Base-by-base conservation (phyloP, 805 yeast genomes). In the Blastobotrys terrestris region DNA sequence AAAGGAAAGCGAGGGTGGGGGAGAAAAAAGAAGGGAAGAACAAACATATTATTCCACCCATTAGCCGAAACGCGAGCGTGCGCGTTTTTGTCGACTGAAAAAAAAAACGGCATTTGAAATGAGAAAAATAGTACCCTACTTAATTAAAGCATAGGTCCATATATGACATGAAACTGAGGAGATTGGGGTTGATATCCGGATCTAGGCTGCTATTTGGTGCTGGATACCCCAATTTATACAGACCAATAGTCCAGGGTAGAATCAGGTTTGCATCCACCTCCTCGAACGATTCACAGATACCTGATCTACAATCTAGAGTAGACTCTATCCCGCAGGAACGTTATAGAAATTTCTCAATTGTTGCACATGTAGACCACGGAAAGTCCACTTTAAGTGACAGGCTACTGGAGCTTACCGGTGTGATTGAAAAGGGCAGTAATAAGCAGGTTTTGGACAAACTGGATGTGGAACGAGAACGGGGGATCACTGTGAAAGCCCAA, bases 401-500 rank as follows among this genome's bases (percentile, higher is more conserved):
- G 48, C 72, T 92, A 31, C 71, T 92, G 22, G 97, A 94, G 63
- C 67, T 88, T 45, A 94, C 98, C 0, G 92, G 94, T 0, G 97
- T 92, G 1, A 87, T 92, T 22, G 78, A 85, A 52, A 80, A 87
- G 0, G 89, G 90, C 1, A 59, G 63, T 50, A 68, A 71, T 20
- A 87, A 86, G 63, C 97, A 92, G 67, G 92, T 94, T 39, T 73
- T 92, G 57, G 99, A 92, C 66, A 86, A 85, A 63, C 72, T 92
- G 54, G 97, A 94, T 63, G 99, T 92, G 16, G 99, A 92, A 66
- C 74, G 96, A 65, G 98, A 92, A 69, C 74, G 99, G 62, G 99
- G 99, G 1, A 92, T 92, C 62, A 92, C 99, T 0, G 94, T 92
- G 52, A 92, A 92, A 68, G 98, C 98, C 0, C 98, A 94, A 65